Percentiles rank a stretch among this genome's conserved stretches.
Evolutionary conservation across 2,329 filamentous ascomycete species (phyloP).

Genomic region (Polytolypa hystricis): DNA sequence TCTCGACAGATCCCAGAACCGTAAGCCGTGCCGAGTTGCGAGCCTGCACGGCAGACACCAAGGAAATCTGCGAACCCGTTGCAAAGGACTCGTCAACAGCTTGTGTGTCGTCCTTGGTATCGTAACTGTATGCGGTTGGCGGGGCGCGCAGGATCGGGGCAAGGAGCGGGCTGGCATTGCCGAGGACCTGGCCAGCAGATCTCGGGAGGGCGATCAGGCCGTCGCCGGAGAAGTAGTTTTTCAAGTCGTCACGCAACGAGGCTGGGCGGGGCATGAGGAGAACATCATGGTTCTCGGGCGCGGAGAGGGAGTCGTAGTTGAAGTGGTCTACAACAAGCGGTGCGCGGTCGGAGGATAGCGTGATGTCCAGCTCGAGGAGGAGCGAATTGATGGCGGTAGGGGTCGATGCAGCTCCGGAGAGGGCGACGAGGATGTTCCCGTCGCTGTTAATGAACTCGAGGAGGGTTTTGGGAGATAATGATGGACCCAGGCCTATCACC

Average conservation of each 20-base stretch:
- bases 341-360: slow-evolving; percentile 74
- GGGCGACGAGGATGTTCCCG: slow-evolving; percentile 80
- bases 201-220: slow-evolving; percentile 70
- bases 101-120: slow-evolving; percentile 72
- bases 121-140: slow-evolving; percentile 82
- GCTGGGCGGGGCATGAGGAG: slow-evolving; percentile 63
- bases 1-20: slow-evolving; percentile 74
- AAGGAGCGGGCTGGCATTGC: slow-evolving; percentile 62
- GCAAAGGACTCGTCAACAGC: slow-evolving; percentile 72
- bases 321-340: slow-evolving; percentile 90
- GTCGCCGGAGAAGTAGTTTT: slow-evolving; percentile 64
- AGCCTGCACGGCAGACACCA: slow-evolving; percentile 80
- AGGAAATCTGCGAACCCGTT: slow-evolving; percentile 67
- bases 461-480: slow-evolving; percentile 72
- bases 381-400: slow-evolving; percentile 65
- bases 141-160: slow-evolving; percentile 74
- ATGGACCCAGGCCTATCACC: slow-evolving; percentile 67
- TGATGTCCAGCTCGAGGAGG: slow-evolving; percentile 79
- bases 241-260: slow-evolving; percentile 55
- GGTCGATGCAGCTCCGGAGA: slow-evolving; percentile 60
- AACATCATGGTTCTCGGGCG: slow-evolving; percentile 77
- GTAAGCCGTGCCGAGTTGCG: slow-evolving; percentile 87
- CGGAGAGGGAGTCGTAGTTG: slow-evolving; percentile 70
- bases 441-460: slow-evolving; percentile 84
- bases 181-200: slow-evolving; percentile 70